Percentiles rank a stretch among this genome's conserved stretches.
Conservation (phyloP, 768 basidiomycete genomes). For the Wakefieldia striispora region DNA sequence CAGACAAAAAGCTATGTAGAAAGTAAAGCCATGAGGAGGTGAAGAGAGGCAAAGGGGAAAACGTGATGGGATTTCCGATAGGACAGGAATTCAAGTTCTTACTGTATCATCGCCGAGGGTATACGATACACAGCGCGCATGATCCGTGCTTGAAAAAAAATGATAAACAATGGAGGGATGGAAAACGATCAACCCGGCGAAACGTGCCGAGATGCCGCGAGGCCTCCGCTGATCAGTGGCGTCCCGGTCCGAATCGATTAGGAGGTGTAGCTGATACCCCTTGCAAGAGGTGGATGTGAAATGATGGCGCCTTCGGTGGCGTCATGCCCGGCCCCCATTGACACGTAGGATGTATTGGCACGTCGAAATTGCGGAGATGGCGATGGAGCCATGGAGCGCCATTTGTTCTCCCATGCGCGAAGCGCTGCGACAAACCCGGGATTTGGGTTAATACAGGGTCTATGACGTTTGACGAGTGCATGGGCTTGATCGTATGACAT, state of each 20-base stretch:
- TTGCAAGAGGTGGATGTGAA: conserved; percentile 16
- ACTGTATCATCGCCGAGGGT: no score
- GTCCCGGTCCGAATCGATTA: neutral
- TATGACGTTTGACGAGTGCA: conserved; percentile 57
- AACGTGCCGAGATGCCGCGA: no score
- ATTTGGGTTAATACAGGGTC: conserved; percentile 76
- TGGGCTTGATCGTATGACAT: conserved; percentile 71
- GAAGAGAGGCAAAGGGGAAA: no score
- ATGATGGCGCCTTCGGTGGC: neutral
- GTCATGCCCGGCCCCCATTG: neutral
- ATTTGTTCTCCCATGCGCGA: conserved; percentile 52
- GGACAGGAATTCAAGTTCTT: no score
- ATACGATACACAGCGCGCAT: no score
- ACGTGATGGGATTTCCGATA: no score
- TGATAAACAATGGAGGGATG: no score
- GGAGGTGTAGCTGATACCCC: conserved; percentile 27
- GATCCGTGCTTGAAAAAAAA: no score
- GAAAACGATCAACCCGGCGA: no score
- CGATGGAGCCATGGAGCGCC: conserved; percentile 19
- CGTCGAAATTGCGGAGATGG: conserved; percentile 27
- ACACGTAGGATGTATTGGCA: conserved; percentile 27
- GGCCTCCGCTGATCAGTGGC: no score
- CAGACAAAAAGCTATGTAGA: no score
- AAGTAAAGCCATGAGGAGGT: no score
- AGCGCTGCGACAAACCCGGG: conserved; percentile 66